Evolutionary conservation across 768 basidiomycete species (phyloP).

Genomic region (Pisolithus sp.): DNA sequence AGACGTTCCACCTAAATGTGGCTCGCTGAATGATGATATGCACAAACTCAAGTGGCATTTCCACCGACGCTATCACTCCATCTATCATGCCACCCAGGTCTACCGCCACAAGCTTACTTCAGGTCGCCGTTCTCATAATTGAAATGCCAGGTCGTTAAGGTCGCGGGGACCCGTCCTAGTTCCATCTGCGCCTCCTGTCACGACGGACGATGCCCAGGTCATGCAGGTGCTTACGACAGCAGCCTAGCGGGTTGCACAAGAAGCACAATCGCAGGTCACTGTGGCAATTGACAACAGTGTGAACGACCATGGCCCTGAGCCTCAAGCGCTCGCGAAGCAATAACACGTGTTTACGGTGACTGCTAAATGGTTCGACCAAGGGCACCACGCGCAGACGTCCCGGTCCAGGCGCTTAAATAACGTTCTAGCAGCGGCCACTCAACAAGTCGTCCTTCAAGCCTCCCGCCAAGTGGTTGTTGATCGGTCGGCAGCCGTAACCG

Average conservation of each 20-base stretch:
- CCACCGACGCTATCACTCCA: constrained; percentile 35
- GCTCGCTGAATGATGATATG: constrained; percentile 40
- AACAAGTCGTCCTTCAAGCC: constrained; percentile 76
- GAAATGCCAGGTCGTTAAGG: constrained; percentile 23
- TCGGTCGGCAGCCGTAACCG: constrained; percentile 45
- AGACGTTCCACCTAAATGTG: constrained; percentile 61
- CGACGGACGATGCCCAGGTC: constrained; percentile 59
- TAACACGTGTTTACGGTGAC: constrained; percentile 70
- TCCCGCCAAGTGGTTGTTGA: constrained; percentile 54
- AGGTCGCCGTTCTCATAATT: constrained; percentile 5
- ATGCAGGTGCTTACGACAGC: constrained; percentile 72
- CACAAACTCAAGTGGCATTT: constrained; percentile 36
- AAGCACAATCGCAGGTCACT: constrained; percentile 62
- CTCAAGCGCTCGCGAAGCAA: constrained; percentile 72
- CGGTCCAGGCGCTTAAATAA: constrained; percentile 43
- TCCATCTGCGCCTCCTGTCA: constrained; percentile 22
- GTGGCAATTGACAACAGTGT: constrained; percentile 41
- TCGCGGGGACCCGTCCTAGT: constrained; percentile 25
- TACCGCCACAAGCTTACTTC: constrained; percentile 6
- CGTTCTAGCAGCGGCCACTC: constrained; percentile 67
- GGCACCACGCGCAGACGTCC: constrained; percentile 42
- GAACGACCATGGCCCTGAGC: constrained; percentile 39
- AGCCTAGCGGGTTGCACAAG: constrained; percentile 71
- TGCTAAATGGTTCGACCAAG: constrained; percentile 71
- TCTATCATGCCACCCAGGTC: constrained; percentile 22